Percentiles rank a stretch among this genome's conserved stretches.
phyloP scores from a whole-genome alignment of 352 stramenopile genomes.

The Phytophthora vignae region DNA sequence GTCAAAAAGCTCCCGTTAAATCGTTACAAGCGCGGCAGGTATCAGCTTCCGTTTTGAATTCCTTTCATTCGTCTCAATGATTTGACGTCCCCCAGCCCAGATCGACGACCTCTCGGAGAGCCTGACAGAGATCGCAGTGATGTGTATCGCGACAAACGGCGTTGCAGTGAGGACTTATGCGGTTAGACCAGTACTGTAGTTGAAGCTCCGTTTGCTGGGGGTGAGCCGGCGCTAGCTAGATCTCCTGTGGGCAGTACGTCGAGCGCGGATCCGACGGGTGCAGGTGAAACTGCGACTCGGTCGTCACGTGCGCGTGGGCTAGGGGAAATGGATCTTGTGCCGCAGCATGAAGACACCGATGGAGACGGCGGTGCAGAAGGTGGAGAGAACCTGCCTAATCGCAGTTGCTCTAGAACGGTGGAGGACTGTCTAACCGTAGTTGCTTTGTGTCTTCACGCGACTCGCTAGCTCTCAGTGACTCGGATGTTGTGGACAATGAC shows the following conservation, averaged over 20 bases:
- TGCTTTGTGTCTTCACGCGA: neutral
- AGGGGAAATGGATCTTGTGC: constrained; percentile 3
- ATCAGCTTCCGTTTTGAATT: constrained; percentile 3
- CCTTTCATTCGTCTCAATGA: constrained; percentile 3
- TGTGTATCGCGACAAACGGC: constrained; percentile 15
- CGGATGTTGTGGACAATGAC: constrained; percentile 5
- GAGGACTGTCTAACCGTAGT: constrained; percentile 14
- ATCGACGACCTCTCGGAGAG: neutral
- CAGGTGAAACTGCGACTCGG: constrained; percentile 9
- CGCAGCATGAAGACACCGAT: neutral
- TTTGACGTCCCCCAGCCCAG: neutral
- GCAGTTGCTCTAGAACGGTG: constrained; percentile 4
- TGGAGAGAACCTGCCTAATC: constrained; percentile 10
- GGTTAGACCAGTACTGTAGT: neutral
- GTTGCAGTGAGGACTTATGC: constrained; percentile 3
- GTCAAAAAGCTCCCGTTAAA: constrained; percentile 16
- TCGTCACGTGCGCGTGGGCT: constrained; percentile 4
- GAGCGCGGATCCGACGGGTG: constrained; percentile 16
- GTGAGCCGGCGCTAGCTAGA: neutral
- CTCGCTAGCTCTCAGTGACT: constrained; percentile 15
- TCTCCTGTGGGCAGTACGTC: constrained; percentile 1
- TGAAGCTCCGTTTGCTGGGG: constrained; percentile 9
- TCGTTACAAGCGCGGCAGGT: neutral
- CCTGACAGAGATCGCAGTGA: neutral
- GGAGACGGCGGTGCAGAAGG: constrained; percentile 13